A percentile compares a stretch with the other conserved stretches of the same genome.
phyloP scores from a whole-genome alignment of 2,329 filamentous ascomycete genomes.

The Dryadomyces sulphureus region DNA sequence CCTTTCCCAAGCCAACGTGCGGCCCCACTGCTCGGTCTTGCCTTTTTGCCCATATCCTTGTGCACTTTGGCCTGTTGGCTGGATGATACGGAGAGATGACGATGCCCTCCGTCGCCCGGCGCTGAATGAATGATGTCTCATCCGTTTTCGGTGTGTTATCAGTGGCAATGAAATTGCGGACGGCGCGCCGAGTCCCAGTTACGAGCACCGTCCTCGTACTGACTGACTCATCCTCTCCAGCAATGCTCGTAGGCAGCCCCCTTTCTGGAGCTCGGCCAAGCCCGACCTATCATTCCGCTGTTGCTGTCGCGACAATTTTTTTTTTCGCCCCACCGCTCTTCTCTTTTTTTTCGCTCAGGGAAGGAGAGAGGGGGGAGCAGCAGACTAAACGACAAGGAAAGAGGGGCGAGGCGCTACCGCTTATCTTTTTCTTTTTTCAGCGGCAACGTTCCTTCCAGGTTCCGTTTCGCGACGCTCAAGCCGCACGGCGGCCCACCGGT shows the following conservation, averaged over 20 bases:
- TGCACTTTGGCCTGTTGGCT: not conserved
- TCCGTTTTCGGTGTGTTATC: too few relatives aligned
- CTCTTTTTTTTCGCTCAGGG: not conserved
- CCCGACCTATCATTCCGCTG: not conserved
- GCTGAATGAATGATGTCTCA: too few relatives aligned
- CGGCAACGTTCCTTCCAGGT: too few relatives aligned
- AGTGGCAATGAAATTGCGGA: too few relatives aligned
- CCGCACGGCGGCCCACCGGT: not conserved
- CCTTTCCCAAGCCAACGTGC: not conserved
- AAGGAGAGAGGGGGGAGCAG: not conserved
- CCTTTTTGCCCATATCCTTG: not conserved
- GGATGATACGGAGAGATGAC: not conserved
- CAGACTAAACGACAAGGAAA: too few relatives aligned
- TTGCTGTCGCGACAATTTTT: not conserved
- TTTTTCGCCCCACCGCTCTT: not conserved
- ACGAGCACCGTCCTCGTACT: too few relatives aligned
- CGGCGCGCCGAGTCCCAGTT: too few relatives aligned
- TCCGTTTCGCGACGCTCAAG: not conserved
- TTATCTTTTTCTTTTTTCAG: too few relatives aligned
- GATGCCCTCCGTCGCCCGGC: too few relatives aligned
- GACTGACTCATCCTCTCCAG: too few relatives aligned
- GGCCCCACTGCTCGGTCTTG: not conserved
- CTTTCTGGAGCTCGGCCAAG: not conserved
- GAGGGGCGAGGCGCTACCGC: too few relatives aligned
- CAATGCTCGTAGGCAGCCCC: not conserved